These are phyloP conservation scores for Dendrobium nobile DNA, from an alignment of 106 monocot genomes.

Conservation along the genomic window DNA sequence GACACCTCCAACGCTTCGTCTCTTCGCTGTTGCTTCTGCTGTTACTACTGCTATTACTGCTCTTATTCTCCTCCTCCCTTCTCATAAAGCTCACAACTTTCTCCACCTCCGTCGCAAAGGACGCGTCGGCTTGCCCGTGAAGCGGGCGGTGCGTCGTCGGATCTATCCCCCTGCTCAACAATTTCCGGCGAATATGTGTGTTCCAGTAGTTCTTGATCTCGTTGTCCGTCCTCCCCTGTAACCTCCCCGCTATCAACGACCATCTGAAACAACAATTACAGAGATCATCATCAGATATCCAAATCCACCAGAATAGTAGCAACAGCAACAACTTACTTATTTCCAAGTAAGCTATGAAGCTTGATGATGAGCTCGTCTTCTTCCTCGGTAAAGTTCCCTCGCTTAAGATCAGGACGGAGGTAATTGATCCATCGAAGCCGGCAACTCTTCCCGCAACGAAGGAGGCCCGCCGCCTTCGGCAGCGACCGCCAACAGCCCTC, in stretches of 20 bases:
- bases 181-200: conserved; percentile 69
- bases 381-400: conserved; percentile 47
- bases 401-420: conserved; percentile 48
- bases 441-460: conserved; percentile 43
- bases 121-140: background rate
- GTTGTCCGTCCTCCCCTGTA: conserved; percentile 73
- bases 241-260: conserved; percentile 78
- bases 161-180: conserved; percentile 56
- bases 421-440: conserved; percentile 40
- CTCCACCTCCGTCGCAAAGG: background rate
- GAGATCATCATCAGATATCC: background rate
- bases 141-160: conserved; percentile 39
- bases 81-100: background rate
- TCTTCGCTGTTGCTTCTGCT: background rate
- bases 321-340: conserved; percentile 17
- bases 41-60: too few species aligned
- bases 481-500: conserved; percentile 54
- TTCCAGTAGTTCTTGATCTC: conserved; percentile 95
- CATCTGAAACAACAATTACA: conserved; percentile 31
- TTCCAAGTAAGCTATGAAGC: conserved; percentile 42
- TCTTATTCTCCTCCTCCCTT: too few species aligned
- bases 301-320: background rate
- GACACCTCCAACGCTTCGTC: conserved; percentile 1
- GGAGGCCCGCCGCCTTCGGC: conserved; percentile 41
- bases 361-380: conserved; percentile 63